Evolutionary conservation across 2,329 filamentous ascomycete genomes (phyloP), one percentile per base, ranked within the genome.

Genomic region (Fusarium sp.): DNA sequence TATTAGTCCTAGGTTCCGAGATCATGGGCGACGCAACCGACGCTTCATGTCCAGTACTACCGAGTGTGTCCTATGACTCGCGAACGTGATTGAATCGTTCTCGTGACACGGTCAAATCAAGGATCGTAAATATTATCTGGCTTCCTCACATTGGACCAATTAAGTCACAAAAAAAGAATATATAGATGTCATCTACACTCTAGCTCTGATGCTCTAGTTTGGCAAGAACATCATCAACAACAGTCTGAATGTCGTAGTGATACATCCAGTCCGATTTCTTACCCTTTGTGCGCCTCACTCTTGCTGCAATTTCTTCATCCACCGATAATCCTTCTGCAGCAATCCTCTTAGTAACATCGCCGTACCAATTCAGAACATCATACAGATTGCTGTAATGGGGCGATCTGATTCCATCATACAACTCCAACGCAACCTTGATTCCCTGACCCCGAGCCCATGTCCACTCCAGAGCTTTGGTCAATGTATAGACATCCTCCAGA

Each of bases 401-500:
- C 7, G 75, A 76, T 9, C 75, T 61, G 39, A 76, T 73, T 10
- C 49, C 45, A 32, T 76, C 71, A 35, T 75, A 75, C 2, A 77
- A 37, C 14, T 72, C 53, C 44, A 77, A 49, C 7, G 73, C 75
- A 14, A 44, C 63, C 6, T 50, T 30, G 10, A 76, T 9, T 3
- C 64, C 65, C 24, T 58, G 50, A 10, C 62, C 61, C 1, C 53
- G 53, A 6, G 45, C 47, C 52, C 62, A 71, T 5, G 74, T 60
- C 73, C 75, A 74, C 14, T 74, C 70, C 8, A 77, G 37, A 19
- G 60, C 57, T 47, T 62, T 71, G 2, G 70, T 44, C 5, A 77
- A 51, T 20, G 71, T 66, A 15, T 71, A 77, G 1, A 71, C 73
- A 24, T 77, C 75, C 52, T 80, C 78, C 46, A 80, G 70, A 4